Conservation (phyloP, 2,329 filamentous ascomycete species). For the Hypoxylon sp. region DNA sequence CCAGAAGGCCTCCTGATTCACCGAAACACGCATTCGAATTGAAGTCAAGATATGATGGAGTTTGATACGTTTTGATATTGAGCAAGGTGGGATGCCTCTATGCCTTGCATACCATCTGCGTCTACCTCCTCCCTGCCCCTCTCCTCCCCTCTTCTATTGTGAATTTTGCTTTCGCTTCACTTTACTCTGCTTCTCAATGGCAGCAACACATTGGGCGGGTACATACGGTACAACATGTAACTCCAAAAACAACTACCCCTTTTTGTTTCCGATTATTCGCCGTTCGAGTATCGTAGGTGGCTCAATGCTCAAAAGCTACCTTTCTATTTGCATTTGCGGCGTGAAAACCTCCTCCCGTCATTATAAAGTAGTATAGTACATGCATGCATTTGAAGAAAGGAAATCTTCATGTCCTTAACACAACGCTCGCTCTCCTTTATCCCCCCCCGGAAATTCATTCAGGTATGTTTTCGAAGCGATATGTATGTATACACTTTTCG, state of each 20-base stretch:
- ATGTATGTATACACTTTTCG: no score
- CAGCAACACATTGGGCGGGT: neutral
- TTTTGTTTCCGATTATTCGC: conserved; percentile 13
- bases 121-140: conserved; percentile 4
- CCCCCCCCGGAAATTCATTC: no score
- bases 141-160: conserved; percentile 13
- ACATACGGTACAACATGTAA: no score
- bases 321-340: conserved; percentile 25
- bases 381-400: conserved; percentile 37
- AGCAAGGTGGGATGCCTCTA: conserved; percentile 19
- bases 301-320: conserved; percentile 7
- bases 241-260: conserved; percentile 16
- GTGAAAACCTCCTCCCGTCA: conserved; percentile 23
- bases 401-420: conserved; percentile 24
- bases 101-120: conserved; percentile 11
- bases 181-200: conserved; percentile 3
- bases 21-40: neutral
- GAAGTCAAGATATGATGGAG: neutral
- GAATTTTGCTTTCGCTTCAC: conserved; percentile 6
- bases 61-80: conserved; percentile 31
- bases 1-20: conserved; percentile 11
- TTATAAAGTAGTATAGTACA: conserved; percentile 43
- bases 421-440: conserved; percentile 15
- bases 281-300: conserved; percentile 8
- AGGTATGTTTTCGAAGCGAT: no score